Evolutionary conservation across 208 protist genomes (phyloP).

Genomic region (Crithidia expoeki): DNA sequence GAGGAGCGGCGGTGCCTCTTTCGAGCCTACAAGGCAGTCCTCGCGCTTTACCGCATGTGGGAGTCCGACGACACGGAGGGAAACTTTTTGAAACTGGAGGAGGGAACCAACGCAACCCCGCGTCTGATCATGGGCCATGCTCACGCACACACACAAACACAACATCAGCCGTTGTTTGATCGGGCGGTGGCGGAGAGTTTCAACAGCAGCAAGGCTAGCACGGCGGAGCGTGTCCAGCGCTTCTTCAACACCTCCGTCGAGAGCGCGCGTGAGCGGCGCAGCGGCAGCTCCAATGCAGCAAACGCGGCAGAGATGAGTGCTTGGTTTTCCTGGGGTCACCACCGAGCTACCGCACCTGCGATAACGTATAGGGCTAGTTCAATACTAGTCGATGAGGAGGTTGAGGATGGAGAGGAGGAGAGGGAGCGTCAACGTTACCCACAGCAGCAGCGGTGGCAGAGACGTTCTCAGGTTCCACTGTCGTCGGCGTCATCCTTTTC

Average conservation of each 20-base stretch:
- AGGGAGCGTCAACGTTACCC: background rate
- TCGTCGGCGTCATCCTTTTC: background rate
- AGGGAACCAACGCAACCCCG: background rate
- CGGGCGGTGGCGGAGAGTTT: background rate
- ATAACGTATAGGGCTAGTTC: background rate
- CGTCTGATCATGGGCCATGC: slow-evolving; percentile 1
- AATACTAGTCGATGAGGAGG: background rate
- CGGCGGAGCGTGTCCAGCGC: slow-evolving; percentile 13
- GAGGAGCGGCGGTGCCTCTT: slow-evolving; percentile 42
- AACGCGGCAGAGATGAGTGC: background rate
- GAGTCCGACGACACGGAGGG: slow-evolving; percentile 15
- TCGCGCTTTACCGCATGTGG: slow-evolving; percentile 39
- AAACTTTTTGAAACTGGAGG: background rate
- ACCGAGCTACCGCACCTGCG: background rate
- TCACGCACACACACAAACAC: background rate
- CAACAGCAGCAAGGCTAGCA: slow-evolving; percentile 7
- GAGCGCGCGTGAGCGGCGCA: slow-evolving; percentile 20
- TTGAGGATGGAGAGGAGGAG: background rate
- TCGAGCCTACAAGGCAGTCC: slow-evolving; percentile 30
- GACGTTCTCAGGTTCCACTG: background rate
- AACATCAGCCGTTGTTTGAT: background rate
- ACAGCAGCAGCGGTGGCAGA: background rate
- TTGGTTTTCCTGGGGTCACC: background rate
- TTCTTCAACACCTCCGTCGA: slow-evolving; percentile 23
- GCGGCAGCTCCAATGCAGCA: background rate